Base-by-base conservation (phyloP, 2,329 filamentous ascomycete genomes). In the Calycina herbarum region DNA sequence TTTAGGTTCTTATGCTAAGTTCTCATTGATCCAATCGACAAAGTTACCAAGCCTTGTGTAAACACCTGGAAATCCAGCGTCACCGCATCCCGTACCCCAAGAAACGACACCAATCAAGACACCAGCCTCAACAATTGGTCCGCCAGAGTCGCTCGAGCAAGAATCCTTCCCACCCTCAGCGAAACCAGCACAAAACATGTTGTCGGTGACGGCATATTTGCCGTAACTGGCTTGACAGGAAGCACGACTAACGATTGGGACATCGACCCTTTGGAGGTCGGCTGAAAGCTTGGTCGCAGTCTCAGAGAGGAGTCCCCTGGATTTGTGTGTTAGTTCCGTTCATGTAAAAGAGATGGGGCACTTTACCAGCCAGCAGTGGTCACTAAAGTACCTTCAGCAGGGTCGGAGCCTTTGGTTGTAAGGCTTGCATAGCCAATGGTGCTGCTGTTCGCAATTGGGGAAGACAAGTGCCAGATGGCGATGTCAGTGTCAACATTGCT, bases 141-240 rank as follows among this genome's bases (percentile, higher is more conserved):
- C 68, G 64, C 70, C 70, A 58, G 61, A 66, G 61, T 72, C 70
- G 38, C 63, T 58, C 8, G 69, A 66, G 64, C 70, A 72, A n/a
- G 66, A 65, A 42, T 68, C 70, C 45, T 72, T 72, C 24, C 70
- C 70, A 57, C 67, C 69, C 24, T 56, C 67, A 59, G 63, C 64
- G 11, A 67, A 31, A 42, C 68, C 70, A 33, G 70, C 70, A 58
- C 70, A 72, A 29, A 69, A 60, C 69, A 68, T 66, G 60, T 68
- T 68, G 63, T 64, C 57, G 15, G 69, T 66, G 48, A 68, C 42
- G 17, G 64, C 15, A 57, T 66, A 63, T 17, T 61, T 62, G 42
- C 66, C 64, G 31, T 72, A 70, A 35, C 65, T 59, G 27, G 62
- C 38, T 57, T 61, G 62, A 59, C 70, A 72, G 1, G 62, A 35